Conservation (phyloP, 164 flowering plant genomes). For the Warburgia ugandensis region DNA sequence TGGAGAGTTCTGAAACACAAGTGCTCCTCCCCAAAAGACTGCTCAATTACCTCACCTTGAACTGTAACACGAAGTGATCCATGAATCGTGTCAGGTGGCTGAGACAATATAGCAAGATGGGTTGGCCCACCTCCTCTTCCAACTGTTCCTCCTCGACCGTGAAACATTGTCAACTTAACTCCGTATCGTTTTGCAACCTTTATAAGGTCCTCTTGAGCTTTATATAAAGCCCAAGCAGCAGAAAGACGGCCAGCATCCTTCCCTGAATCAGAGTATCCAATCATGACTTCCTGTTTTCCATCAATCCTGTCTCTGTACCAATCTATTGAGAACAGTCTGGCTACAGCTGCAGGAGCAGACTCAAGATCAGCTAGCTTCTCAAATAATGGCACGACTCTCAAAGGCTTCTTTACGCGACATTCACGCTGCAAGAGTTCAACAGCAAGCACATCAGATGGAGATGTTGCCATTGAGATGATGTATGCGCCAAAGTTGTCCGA, state of each 20-base stretch:
- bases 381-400: conserved; percentile 92
- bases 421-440: conserved; percentile 97
- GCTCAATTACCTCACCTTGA: conserved; percentile 98
- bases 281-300: conserved; percentile 99
- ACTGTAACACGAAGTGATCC: conserved; percentile 97
- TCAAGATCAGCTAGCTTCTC: conserved; percentile 95
- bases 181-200: conserved; percentile 86
- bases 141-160: conserved; percentile 98
- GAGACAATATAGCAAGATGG: conserved; percentile 98
- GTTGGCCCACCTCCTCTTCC: conserved; percentile 99
- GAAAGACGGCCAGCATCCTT: conserved; percentile 98
- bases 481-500: conserved; percentile 92
- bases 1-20: conserved; percentile 96
- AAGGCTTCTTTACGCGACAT: conserved; percentile 75
- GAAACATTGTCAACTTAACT: conserved; percentile 95
- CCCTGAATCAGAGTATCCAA: conserved; percentile 98
- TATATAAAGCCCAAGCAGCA: conserved; percentile 94
- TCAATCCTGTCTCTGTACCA: conserved; percentile 82
- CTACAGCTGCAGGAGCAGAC: conserved; percentile 92
- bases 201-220: conserved; percentile 96
- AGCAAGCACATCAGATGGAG: conserved; percentile 94
- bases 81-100: conserved; percentile 94
- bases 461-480: conserved; percentile 97
- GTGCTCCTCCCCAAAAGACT: conserved; percentile 97
- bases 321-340: conserved; percentile 84